These are phyloP conservation scores for Bisporella sp. DNA, from an alignment of 2,329 filamentous ascomycete genomes.

Conservation along the genomic window DNA sequence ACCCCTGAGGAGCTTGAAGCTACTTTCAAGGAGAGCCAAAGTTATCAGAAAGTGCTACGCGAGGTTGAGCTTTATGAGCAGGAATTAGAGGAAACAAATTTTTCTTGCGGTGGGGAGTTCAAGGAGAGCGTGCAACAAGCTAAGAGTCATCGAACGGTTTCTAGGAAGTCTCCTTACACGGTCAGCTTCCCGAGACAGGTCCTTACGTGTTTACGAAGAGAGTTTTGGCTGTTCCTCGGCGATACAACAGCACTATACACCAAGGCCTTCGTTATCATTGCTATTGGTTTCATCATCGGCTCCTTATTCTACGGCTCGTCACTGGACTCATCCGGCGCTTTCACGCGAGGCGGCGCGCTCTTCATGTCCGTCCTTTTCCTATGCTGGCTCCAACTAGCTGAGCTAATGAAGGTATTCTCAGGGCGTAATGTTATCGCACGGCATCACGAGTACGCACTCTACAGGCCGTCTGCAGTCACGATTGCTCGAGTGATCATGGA, in stretches of 20 bases:
- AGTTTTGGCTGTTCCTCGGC: conserved; percentile 72
- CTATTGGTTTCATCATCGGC: conserved; percentile 68
- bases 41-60: conserved; percentile 51
- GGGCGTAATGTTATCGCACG: conserved; percentile 63
- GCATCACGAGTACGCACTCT: conserved; percentile 62
- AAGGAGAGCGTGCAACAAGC: conserved; percentile 56
- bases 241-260: conserved; percentile 70
- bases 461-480: conserved; percentile 58
- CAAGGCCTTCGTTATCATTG: conserved; percentile 72
- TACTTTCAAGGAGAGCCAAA: conserved; percentile 56
- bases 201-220: conserved; percentile 58
- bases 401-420: conserved; percentile 70
- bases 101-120: conserved; percentile 56
- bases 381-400: conserved; percentile 66
- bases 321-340: conserved; percentile 52
- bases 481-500: conserved; percentile 59
- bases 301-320: conserved; percentile 69
- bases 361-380: conserved; percentile 65
- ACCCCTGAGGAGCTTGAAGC: conserved; percentile 55
- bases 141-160: conserved; percentile 57
- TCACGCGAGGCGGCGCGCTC: conserved; percentile 53
- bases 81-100: conserved; percentile 47
- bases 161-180: conserved; percentile 68
- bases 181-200: conserved; percentile 70
- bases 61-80: conserved; percentile 57